phyloP scores from a whole-genome alignment of 768 basidiomycete genomes.

The Rubroboletus satanas region DNA sequence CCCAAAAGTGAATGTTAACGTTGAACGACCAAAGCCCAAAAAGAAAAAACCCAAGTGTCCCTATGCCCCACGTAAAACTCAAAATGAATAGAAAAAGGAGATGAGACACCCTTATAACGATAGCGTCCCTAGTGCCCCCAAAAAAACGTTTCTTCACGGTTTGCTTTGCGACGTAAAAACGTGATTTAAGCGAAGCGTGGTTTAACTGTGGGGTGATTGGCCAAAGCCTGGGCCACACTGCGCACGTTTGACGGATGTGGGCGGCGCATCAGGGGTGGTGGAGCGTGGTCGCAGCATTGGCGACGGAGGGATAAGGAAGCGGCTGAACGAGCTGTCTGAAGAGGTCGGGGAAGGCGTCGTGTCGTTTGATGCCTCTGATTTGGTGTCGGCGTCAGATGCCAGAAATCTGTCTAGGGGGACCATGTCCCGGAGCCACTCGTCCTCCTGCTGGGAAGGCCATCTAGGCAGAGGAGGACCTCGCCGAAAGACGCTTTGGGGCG shows the following conservation, averaged over 20 bases:
- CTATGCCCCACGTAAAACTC: slow-evolving; percentile 13
- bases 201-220: slow-evolving; percentile 14
- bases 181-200: slow-evolving; percentile 7
- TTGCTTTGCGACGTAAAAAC: slow-evolving; percentile 22
- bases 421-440: slow-evolving; percentile 64
- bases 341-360: slow-evolving; percentile 19
- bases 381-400: slow-evolving; percentile 10
- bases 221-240: slow-evolving; percentile 10
- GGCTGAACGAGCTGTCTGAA: slow-evolving; percentile 17
- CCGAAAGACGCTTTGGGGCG: slow-evolving; percentile 48
- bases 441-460: slow-evolving; percentile 47
- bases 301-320: slow-evolving; percentile 14
- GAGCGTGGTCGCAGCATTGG: slow-evolving; percentile 25
- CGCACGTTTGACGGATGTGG: slow-evolving; percentile 13
- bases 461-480: slow-evolving; percentile 32
- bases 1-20: slow-evolving; percentile 4
- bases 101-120: background rate
- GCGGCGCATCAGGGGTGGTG: slow-evolving; percentile 7
- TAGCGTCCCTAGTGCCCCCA: slow-evolving; percentile 19
- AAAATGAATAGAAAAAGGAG: slow-evolving; percentile 15
- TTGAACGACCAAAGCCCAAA: background rate
- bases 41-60: slow-evolving; percentile 5
- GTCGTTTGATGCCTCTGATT: slow-evolving; percentile 16
- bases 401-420: slow-evolving; percentile 36
- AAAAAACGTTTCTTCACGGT: slow-evolving; percentile 24